Percentiles rank a stretch among this genome's conserved stretches.
These are phyloP conservation scores for Neocallimastix lanati DNA, from an alignment of 192 early-diverging fungal species.

Conservation along the genomic window DNA sequence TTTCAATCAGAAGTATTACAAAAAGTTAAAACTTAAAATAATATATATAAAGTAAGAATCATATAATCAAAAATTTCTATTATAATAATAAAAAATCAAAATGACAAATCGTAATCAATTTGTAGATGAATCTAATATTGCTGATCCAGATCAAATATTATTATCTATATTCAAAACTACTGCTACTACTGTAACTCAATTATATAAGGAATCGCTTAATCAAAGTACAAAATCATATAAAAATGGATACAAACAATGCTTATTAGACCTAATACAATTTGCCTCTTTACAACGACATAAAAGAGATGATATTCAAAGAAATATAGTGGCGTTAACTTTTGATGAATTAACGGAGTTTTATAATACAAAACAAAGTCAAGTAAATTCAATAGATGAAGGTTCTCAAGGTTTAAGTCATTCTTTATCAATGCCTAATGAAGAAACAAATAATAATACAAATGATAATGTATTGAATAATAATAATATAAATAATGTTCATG, in stretches of 20 bases:
- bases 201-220: constrained; percentile 17
- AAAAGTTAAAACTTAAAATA: too few relatives aligned
- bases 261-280: constrained; percentile 15
- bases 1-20: too few relatives aligned
- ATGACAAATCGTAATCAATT: background rate
- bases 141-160: constrained; percentile 4
- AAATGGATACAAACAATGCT: constrained; percentile 16
- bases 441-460: background rate
- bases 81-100: background rate
- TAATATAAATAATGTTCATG: background rate
- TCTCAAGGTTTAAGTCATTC: background rate
- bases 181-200: constrained; percentile 14
- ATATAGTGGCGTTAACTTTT: background rate
- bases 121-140: background rate
- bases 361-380: background rate
- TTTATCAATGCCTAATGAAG: background rate
- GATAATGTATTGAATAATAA: background rate
- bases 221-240: constrained; percentile 10
- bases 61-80: too few relatives aligned
- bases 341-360: background rate
- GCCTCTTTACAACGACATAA: background rate
- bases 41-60: too few relatives aligned
- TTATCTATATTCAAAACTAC: constrained; percentile 11
- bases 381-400: background rate
- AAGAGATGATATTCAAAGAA: background rate